These are phyloP conservation scores for Coemansia interrupta DNA, from an alignment of 192 early-diverging fungal species.

Conservation along the genomic window DNA sequence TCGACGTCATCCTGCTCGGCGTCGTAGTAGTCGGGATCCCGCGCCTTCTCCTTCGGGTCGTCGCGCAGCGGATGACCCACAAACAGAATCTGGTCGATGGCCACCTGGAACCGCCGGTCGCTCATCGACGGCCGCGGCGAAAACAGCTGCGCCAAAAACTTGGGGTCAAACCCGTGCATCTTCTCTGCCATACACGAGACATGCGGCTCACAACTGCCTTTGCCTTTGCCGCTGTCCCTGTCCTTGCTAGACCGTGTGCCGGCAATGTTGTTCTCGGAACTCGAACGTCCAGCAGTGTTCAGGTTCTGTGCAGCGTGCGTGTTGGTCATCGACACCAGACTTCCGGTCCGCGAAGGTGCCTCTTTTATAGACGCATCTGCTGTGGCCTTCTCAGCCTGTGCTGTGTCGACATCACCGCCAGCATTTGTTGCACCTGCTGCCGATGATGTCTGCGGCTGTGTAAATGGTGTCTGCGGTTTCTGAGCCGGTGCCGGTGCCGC, in stretches of 20 bases:
- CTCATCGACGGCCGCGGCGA: slow-evolving; percentile 78
- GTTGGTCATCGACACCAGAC: slow-evolving; percentile 1
- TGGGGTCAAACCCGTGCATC: slow-evolving; percentile 68
- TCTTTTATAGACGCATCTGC: not conserved
- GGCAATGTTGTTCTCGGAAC: not conserved
- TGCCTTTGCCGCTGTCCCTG: not conserved
- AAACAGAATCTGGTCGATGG: slow-evolving; percentile 84
- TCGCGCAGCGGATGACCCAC: slow-evolving; percentile 66
- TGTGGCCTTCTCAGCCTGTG: not conserved
- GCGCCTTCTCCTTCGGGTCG: slow-evolving; percentile 47
- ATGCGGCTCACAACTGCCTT: not conserved
- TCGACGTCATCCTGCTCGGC: slow-evolving; percentile 59
- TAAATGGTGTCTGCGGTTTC: not conserved
- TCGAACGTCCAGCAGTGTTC: not conserved
- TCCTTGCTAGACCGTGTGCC: not conserved
- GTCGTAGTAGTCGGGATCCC: slow-evolving; percentile 62
- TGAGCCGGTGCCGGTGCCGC: not conserved
- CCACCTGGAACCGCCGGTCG: slow-evolving; percentile 80
- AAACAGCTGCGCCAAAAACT: slow-evolving; percentile 79
- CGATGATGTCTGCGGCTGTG: not conserved
- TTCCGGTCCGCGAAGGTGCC: slow-evolving; percentile 5
- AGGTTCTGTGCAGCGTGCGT: not conserved
- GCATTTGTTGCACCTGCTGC: not conserved
- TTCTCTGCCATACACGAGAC: slow-evolving; percentile 22
- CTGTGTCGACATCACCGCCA: not conserved